Base-by-base conservation (phyloP, 2,329 filamentous ascomycete genomes). In the Venturia nashicola region DNA sequence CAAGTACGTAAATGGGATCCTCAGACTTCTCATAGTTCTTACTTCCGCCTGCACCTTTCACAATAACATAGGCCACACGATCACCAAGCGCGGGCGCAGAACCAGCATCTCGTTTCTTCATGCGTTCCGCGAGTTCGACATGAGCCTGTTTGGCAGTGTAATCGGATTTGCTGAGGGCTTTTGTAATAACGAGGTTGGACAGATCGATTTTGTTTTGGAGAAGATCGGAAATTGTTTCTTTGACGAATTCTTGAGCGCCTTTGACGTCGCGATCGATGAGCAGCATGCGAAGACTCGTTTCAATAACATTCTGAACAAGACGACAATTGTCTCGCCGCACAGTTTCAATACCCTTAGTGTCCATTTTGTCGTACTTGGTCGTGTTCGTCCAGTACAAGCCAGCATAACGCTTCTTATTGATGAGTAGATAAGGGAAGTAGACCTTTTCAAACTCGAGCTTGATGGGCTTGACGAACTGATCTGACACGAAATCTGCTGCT, bases 361-460 rank as follows among this genome's bases (percentile, higher is more conserved):
- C 94, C 95, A 99, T 99, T 81, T 97, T 99, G 82, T 99, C 95
- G 75, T 89, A 94, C 76, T 96, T 97, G 51, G 93, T 84, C 0
- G 93, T 85, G 68, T 89, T 94, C 5, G 94, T 99, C 92, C 92
- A 99, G 78, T 91, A 97, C 40, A 99, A 77, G n/a, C 94, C 94
- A 9, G 94, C 94, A 71, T 99, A 99, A 67, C 94, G 89, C 80
- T 99, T 99, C 81, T 99, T 99, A 85, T 99, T 99, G 85, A 99
- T 99, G 61, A 99, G 82, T 42, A 99, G 82, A 73, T 99, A 99
- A 0, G 94, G 94, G 74, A 89, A 99, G 77, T 99, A 99, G 0
- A 99, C 93, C 77, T 99, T 99, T 75, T 99, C 94, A 76, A 99
- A 99, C 75, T 99, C 94, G 40, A 99, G 84, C 78, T 97, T 99